Evolutionary conservation across 2,329 filamentous ascomycete genomes (phyloP).

Genomic region (Aurifilum marmelostoma): DNA sequence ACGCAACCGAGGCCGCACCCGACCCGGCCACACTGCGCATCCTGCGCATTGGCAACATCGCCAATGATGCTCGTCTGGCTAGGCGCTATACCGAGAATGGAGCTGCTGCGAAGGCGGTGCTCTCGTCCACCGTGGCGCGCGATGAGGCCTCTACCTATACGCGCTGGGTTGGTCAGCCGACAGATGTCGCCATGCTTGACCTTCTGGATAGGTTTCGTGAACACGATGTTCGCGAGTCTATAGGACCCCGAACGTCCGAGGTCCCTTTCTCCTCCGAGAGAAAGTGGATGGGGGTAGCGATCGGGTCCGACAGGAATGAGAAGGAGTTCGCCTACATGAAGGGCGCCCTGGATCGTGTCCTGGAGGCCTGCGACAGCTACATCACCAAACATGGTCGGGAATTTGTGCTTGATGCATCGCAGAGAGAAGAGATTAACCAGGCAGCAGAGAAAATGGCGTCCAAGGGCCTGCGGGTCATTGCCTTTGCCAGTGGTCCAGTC

Average conservation of each 20-base stretch:
- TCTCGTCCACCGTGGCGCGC: conserved; percentile 81
- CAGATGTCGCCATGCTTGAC: conserved; percentile 95
- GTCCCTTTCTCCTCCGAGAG: conserved; percentile 95
- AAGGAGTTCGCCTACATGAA: conserved; percentile 93
- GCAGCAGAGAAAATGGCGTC: conserved; percentile 87
- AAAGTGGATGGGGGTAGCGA: conserved; percentile 98
- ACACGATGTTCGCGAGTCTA: conserved; percentile 84
- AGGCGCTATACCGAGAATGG: conserved; percentile 71
- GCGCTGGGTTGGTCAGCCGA: conserved; percentile 95
- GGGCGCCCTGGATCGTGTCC: conserved; percentile 84
- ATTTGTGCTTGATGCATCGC: conserved; percentile 77
- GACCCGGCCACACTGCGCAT: conserved; percentile 79
- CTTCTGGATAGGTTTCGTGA: conserved; percentile 88
- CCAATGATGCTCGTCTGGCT: conserved; percentile 87
- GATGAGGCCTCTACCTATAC: conserved; percentile 69
- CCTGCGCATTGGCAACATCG: conserved; percentile 90
- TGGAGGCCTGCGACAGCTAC: conserved; percentile 89
- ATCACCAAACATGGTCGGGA: conserved; percentile 84
- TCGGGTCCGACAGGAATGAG: conserved; percentile 65
- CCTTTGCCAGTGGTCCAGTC: conserved; percentile 84
- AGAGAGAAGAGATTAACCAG: conserved; percentile 72
- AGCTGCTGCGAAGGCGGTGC: conserved; percentile 74
- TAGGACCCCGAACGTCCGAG: conserved; percentile 81
- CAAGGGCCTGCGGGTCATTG: conserved; percentile 86
- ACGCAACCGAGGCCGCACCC: conserved; percentile 59